Base-by-base conservation (phyloP, 805 yeast species). In the Lipomyces mesembrius region DNA sequence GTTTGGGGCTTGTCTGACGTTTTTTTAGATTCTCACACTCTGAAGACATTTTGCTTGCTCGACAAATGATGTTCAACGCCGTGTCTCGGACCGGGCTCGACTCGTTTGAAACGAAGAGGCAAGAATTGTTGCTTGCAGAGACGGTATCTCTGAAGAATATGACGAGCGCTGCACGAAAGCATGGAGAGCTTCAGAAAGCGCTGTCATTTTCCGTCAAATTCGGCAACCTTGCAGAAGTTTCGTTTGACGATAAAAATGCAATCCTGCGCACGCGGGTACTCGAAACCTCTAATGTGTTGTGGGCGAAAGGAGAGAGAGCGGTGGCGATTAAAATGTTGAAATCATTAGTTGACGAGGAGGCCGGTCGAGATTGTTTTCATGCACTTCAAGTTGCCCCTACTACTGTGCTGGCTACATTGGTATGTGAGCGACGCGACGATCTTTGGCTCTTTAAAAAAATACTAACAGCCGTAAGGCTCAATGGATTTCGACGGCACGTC, bases 401-500 rank as follows among this genome's bases (percentile, higher is more conserved):
- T 20, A 59, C 62, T 35, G 62, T 66, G n/a, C 43, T 56, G 20
- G 63, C 71, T 29, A 55, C 57, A 17, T 32, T 66, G 66, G 70
- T 63, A 55, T 52, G 68, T 17, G 9, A 29, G n/a, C 20, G 46
- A 35, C 32, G n/a, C 20, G 46, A 35, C 32, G 9, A 20, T 8
- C 25, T 22, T 58, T 58, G 20, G 34, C 25, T 34, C 4, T n/a
- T n/a, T n/a, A n/a, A 49, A 60, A 17, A 17, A 4, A 1, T 43
- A 57, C 43, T 35, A 20, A 8, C n/a, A 32, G n/a, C 56, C 49
- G 5, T n/a, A 60, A 78, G 71, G 81, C 88, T 0, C 82, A 84
- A 58, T 92, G 97, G 97, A 78, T 86, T 46, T 83, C 91, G 0
- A 84, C 83, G 58, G 89, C 96, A 0, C 83, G 89, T 49, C 88